These are phyloP conservation scores for Malus hybrid DNA, from an alignment of 331 rosid genomes.

Conservation along the genomic window DNA sequence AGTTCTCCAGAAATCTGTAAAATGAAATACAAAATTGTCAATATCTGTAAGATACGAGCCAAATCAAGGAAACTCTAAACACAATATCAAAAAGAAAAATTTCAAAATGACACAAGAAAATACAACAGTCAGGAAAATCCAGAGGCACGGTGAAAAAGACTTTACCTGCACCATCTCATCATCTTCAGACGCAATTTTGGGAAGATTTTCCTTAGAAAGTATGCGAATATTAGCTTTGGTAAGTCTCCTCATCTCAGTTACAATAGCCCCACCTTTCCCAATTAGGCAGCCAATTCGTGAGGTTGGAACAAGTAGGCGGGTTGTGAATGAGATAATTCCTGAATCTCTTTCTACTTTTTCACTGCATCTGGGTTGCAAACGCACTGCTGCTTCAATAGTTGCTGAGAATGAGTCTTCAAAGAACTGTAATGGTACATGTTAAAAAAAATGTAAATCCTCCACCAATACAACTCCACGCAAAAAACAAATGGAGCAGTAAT, in stretches of 20 bases:
- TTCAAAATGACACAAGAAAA: background rate
- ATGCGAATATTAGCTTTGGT: conserved; percentile 91
- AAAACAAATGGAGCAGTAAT: background rate
- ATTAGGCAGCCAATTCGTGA: conserved; percentile 97
- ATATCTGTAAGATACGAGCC: background rate
- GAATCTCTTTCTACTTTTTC: conserved; percentile 96
- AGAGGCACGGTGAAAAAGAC: conserved; percentile 1
- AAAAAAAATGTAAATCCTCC: conserved; percentile 5
- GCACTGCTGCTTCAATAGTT: conserved; percentile 85
- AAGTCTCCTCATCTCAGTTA: conserved; percentile 88
- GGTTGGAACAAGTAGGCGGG: conserved; percentile 85
- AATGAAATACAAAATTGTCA: conserved; percentile 10
- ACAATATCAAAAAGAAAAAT: background rate
- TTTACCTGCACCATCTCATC: conserved; percentile 98
- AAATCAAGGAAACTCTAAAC: background rate
- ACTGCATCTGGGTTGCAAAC: conserved; percentile 94
- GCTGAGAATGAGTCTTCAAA: conserved; percentile 83
- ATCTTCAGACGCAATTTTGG: conserved; percentile 89
- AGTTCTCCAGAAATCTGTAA: conserved; percentile 85
- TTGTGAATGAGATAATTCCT: conserved; percentile 84
- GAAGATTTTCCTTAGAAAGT: conserved; percentile 79
- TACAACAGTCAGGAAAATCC: background rate
- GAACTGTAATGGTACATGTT: conserved; percentile 44
- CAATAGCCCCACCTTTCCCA: conserved; percentile 95
- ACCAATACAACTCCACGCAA: background rate